phyloP scores from a whole-genome alignment of 176 grass and related monocot genomes.

The Juncus inflexus region DNA sequence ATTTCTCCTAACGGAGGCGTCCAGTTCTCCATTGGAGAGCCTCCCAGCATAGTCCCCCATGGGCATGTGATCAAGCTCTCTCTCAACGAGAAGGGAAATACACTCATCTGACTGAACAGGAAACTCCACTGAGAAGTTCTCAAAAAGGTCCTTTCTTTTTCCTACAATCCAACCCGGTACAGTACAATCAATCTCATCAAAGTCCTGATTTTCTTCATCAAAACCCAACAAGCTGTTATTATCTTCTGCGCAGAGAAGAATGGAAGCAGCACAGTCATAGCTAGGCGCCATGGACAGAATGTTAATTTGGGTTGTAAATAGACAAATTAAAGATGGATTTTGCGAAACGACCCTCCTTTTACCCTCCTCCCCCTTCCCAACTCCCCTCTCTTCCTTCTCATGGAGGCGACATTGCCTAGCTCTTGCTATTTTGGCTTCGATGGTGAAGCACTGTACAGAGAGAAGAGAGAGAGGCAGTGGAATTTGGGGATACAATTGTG shows the following conservation, averaged over 20 bases:
- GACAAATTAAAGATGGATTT: conserved; percentile 25
- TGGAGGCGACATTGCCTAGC: conserved; percentile 27
- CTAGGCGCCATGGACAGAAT: conserved; percentile 45
- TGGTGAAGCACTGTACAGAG: conserved; percentile 12
- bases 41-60: conserved; percentile 59
- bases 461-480: conserved; percentile 28
- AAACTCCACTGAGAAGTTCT: conserved; percentile 43
- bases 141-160: conserved; percentile 28
- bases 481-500: conserved; percentile 26
- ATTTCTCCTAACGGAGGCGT: conserved; percentile 59
- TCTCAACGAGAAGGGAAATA: conserved; percentile 53
- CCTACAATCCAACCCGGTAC: conserved; percentile 22
- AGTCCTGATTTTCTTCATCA: conserved; percentile 48
- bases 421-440: conserved; percentile 15
- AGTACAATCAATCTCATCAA: conserved; percentile 16
- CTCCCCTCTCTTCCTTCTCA: conserved; percentile 35
- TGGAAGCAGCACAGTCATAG: conserved; percentile 74
- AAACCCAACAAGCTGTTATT: conserved; percentile 63
- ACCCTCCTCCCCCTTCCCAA: conserved; percentile 38
- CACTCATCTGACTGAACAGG: conserved; percentile 63
- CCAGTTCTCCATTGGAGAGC: conserved; percentile 48
- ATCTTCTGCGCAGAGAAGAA: conserved; percentile 85
- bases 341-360: conserved; percentile 27
- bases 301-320: conserved; percentile 14
- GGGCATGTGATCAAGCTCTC: conserved; percentile 58